phyloP scores from a whole-genome alignment of 2,329 filamentous ascomycete genomes.

The Orbilia javanica region DNA sequence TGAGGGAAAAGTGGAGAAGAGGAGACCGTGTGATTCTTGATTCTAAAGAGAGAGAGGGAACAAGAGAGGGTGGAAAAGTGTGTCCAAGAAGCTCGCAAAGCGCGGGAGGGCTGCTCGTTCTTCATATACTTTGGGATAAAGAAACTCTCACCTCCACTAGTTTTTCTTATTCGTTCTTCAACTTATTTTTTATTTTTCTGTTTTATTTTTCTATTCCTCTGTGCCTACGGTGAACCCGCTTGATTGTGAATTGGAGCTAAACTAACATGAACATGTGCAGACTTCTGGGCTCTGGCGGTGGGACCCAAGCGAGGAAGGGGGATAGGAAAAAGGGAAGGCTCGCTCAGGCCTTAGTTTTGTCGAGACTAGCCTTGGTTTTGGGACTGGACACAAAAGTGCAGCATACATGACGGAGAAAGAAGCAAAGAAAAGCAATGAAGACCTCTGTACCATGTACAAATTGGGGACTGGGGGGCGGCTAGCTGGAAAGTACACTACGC shows the following conservation, averaged over 20 bases:
- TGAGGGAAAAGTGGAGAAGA: slow-evolving; percentile 39
- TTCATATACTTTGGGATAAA: slow-evolving; percentile 56
- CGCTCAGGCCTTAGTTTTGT: slow-evolving; percentile 52
- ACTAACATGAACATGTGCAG: slow-evolving; percentile 44
- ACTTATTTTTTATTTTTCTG: slow-evolving; percentile 5
- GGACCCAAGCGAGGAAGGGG: slow-evolving; percentile 55
- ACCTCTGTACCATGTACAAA: slow-evolving; percentile 51
- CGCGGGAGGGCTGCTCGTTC: slow-evolving; percentile 54
- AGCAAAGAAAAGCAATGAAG: slow-evolving; percentile 25
- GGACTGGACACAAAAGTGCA: slow-evolving; percentile 57
- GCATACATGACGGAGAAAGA: slow-evolving; percentile 12
- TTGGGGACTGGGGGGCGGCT: slow-evolving; percentile 39
- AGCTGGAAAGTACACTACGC: slow-evolving; percentile 19
- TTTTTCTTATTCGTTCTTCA: slow-evolving; percentile 39
- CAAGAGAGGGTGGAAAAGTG: slow-evolving; percentile 45
- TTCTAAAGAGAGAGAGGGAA: slow-evolving; percentile 40
- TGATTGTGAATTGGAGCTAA: slow-evolving; percentile 43
- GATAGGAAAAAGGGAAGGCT: slow-evolving; percentile 48
- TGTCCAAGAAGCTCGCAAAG: slow-evolving; percentile 55
- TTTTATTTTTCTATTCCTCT: slow-evolving; percentile 27
- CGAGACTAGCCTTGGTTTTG: slow-evolving; percentile 50
- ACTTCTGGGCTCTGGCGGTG: slow-evolving; percentile 53
- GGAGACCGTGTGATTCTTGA: slow-evolving; percentile 30
- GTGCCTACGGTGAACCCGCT: slow-evolving; percentile 46
- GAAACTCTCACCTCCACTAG: slow-evolving; percentile 47